Evolutionary conservation across 2,329 filamentous ascomycete genomes (phyloP).

Genomic region (Penicillium frequentans): DNA sequence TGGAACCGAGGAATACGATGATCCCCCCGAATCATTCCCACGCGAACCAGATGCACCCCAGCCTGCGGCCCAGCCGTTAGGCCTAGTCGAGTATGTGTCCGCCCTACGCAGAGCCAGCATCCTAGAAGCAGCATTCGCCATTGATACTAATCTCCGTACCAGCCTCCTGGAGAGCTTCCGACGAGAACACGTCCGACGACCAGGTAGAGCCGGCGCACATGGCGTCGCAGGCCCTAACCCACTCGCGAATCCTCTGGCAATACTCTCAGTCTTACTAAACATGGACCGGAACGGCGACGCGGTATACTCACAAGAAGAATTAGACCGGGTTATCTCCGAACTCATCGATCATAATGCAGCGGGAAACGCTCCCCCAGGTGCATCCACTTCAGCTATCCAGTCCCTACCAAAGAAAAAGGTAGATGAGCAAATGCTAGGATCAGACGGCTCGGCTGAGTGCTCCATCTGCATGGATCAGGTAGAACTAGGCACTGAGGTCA

Average conservation of each 20-base stretch:
- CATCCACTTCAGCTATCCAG: constrained; percentile 71
- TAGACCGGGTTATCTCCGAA: constrained; percentile 83
- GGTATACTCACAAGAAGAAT: constrained; percentile 85
- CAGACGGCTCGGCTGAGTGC: constrained; percentile 73
- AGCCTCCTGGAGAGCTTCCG: constrained; percentile 33
- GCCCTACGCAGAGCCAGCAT: neutral
- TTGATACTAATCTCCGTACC: constrained; percentile 6
- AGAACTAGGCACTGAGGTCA: constrained; percentile 69
- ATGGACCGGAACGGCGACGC: constrained; percentile 67
- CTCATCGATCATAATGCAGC: constrained; percentile 79
- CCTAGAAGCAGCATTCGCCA: neutral
- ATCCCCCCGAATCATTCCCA: constrained; percentile 44
- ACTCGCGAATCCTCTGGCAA: constrained; percentile 48
- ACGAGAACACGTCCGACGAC: constrained; percentile 11
- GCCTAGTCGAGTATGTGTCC: constrained; percentile 49
- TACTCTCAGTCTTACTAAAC: constrained; percentile 45
- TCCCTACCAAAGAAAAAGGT: constrained; percentile 70
- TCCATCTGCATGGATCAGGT: constrained; percentile 94
- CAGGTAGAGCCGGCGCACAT: constrained; percentile 14
- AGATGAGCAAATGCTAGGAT: constrained; percentile 67
- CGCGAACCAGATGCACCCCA: constrained; percentile 54
- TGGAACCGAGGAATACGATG: constrained; percentile 8
- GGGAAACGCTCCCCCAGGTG: constrained; percentile 79
- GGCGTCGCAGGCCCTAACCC: constrained; percentile 34
- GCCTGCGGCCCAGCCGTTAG: constrained; percentile 46